Evolutionary conservation across 2,329 filamentous ascomycete species (phyloP).

Genomic region (Tolypocladium pustulatum): DNA sequence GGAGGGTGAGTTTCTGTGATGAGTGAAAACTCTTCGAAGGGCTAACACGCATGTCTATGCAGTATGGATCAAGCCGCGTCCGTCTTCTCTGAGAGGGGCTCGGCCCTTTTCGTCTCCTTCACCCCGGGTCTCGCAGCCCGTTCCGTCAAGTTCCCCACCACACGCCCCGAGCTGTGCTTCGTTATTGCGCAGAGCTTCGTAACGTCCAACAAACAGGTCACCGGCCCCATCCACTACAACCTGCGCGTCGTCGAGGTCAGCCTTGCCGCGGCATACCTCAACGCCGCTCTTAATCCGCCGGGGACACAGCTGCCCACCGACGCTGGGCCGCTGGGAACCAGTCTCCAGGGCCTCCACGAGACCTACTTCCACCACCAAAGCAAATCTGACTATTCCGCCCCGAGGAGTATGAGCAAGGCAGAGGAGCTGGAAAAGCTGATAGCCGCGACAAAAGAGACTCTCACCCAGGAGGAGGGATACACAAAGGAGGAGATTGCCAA

Average conservation of each 20-base stretch:
- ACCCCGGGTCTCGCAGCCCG: slow-evolving; percentile 65
- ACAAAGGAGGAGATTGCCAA: slow-evolving; percentile 74
- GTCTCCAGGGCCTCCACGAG: slow-evolving; percentile 78
- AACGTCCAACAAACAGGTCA: slow-evolving; percentile 87
- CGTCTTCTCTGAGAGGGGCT: slow-evolving; percentile 79
- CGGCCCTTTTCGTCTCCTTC: slow-evolving; percentile 85
- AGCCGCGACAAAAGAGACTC: slow-evolving; percentile 55
- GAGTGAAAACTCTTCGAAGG: not conserved
- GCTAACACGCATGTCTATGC: not conserved
- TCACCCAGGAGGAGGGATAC: slow-evolving; percentile 74
- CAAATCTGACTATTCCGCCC: slow-evolving; percentile 26
- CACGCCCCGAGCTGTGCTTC: slow-evolving; percentile 76
- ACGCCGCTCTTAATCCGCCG: slow-evolving; percentile 45
- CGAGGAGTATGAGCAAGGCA: slow-evolving; percentile 34
- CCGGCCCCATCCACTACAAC: slow-evolving; percentile 91
- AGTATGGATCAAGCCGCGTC: slow-evolving; percentile 98
- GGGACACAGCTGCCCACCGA: slow-evolving; percentile 60
- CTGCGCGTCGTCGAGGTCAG: slow-evolving; percentile 92
- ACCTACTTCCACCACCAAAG: slow-evolving; percentile 54
- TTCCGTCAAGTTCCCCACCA: slow-evolving; percentile 72
- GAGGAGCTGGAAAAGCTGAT: slow-evolving; percentile 68
- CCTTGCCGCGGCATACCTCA: slow-evolving; percentile 64
- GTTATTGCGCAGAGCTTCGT: slow-evolving; percentile 93
- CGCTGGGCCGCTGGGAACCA: slow-evolving; percentile 71
- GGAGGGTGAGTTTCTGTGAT: slow-evolving; percentile 55